Evolutionary conservation across 164 flowering plant species (phyloP).

Genomic region (Houttuynia cordata): DNA sequence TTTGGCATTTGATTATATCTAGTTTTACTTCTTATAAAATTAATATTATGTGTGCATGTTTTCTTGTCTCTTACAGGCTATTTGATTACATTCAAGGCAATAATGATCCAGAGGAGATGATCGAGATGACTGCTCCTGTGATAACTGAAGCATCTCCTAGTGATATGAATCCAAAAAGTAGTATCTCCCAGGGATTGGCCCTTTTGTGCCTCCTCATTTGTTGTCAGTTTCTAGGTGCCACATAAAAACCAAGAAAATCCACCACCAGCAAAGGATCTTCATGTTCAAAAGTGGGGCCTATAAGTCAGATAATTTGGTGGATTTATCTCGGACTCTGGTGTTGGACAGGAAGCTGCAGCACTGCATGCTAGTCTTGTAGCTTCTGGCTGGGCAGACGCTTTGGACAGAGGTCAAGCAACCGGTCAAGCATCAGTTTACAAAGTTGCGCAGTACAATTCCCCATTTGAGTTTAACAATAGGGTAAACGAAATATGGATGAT

Average conservation of each 20-base stretch:
- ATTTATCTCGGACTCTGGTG: conserved; percentile 40
- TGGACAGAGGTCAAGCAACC: conserved; percentile 29
- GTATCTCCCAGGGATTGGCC: too few relatives aligned
- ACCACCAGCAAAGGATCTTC: conserved; percentile 64
- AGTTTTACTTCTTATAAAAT: not conserved
- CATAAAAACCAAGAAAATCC: conserved; percentile 57
- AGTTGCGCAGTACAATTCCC: conserved; percentile 88
- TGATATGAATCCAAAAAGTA: too few relatives aligned
- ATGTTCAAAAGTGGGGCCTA: conserved; percentile 48
- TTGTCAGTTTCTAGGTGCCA: conserved; percentile 74
- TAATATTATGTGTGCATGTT: not conserved
- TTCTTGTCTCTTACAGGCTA: conserved; percentile 27
- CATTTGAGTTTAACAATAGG: conserved; percentile 57
- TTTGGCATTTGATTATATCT: not conserved
- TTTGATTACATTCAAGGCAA: conserved; percentile 84
- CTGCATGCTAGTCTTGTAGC: conserved; percentile 44
- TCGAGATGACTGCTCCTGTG: conserved; percentile 95
- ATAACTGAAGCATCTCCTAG: conserved; percentile 58
- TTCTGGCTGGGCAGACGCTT: conserved; percentile 42
- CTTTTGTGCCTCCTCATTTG: conserved; percentile 63
- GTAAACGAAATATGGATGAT: conserved; percentile 88
- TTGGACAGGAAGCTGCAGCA: conserved; percentile 67
- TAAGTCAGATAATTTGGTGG: conserved; percentile 68
- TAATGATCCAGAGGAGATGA: conserved; percentile 38
- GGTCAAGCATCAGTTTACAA: conserved; percentile 28